Evolutionary conservation across 371 early-diverging fungal genomes (phyloP).

Genomic region (Lichtheimia corymbifera): DNA sequence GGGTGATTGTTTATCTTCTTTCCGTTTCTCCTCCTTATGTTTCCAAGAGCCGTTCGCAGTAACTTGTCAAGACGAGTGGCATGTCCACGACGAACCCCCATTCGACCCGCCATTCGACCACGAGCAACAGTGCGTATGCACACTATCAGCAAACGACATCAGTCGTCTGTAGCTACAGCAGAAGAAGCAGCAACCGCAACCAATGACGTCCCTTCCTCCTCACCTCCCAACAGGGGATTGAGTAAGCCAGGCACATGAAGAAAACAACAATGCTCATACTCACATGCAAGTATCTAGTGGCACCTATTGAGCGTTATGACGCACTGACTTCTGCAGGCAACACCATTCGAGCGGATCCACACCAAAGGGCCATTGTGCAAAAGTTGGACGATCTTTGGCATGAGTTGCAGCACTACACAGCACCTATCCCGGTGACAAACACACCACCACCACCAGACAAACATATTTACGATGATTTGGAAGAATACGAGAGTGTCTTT

Average conservation of each 20-base stretch:
- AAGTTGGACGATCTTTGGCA: slow-evolving; percentile 26
- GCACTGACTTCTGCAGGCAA: slow-evolving; percentile 15
- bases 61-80: not conserved
- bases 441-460: not conserved
- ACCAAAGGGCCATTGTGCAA: slow-evolving; percentile 28
- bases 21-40: not conserved
- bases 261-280: not conserved
- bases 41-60: not conserved
- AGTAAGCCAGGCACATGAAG: not conserved
- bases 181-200: not conserved
- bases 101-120: not conserved
- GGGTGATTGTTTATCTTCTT: not conserved
- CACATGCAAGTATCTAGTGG: not conserved
- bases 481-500: slow-evolving; percentile 6
- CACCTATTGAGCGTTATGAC: slow-evolving; percentile 21
- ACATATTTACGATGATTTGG: not conserved
- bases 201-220: not conserved
- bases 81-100: not conserved
- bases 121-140: not conserved
- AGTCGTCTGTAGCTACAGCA: not conserved
- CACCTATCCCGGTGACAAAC: not conserved
- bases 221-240: not conserved
- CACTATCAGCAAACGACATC: not conserved
- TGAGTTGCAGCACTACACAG: slow-evolving; percentile 22
- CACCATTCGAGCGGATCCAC: slow-evolving; percentile 17